Base-by-base conservation (phyloP, 148 eudicot genomes). In the Polygonum maritimum region DNA sequence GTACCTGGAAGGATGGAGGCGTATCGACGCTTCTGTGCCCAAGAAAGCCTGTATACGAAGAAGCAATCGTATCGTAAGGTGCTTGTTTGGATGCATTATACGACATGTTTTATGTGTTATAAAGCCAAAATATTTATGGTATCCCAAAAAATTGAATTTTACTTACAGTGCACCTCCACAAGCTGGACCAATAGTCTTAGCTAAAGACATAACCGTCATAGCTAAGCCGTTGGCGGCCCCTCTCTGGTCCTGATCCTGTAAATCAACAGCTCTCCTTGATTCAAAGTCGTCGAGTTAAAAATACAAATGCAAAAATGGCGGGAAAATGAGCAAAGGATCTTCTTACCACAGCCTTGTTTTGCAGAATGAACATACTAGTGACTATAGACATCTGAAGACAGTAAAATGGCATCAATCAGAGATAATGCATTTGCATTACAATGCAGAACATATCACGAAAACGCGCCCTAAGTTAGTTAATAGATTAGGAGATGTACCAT, bases 161-260 rank as follows among this genome's bases (percentile, higher is more conserved):
- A 88, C 96, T 79, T 82, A 93, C 98, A 93, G 21, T 76, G 88
- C 87, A 79, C 98, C 98, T 60, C 87, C 98, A 57, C 79, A 81
- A 18, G 92, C 86, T 33, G 98, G 98, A 69, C 92, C 98, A 62
- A 73, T 79, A 21, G 96, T 89, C 86, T 91, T 93, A 74, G 81
- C 91, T 76, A 91, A 60, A 52, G 98, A 93, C 92, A 85, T 87
- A 15, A 79, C 47, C 16, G 92, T 89, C 93, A 93, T 88, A 75
- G 96, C 78, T 35, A 93, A 75, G 69, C 98, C 98, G 74, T 91
- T 93, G 57, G 98, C 98, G 16, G 96, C 93, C 76, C 98, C 98
- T 70, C 98, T 84, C 85, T 93, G 93, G 69, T 88, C 76, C 83
- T 93, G 98, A 35, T 87, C 92, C 98, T 91, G 80, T 80, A 44